Conservation (phyloP, 2,329 filamentous ascomycete genomes). For the Rugonectria rugulosa region DNA sequence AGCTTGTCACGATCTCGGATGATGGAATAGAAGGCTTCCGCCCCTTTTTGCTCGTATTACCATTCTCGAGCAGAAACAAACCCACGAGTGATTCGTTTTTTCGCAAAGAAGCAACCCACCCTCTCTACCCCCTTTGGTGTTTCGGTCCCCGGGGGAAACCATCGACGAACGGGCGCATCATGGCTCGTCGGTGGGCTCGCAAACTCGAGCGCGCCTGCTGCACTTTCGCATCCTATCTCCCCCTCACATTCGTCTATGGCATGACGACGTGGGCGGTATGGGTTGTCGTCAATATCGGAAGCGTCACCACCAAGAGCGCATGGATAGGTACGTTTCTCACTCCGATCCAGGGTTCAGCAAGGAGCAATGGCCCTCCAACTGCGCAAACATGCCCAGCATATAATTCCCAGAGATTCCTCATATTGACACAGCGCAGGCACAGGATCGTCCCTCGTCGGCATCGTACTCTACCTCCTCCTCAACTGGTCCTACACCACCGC, state of each 20-base stretch:
- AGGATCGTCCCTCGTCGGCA: constrained; percentile 66
- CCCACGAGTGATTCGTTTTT: too few species aligned
- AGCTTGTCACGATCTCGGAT: background rate
- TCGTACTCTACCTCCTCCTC: constrained; percentile 78
- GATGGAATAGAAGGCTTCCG: background rate
- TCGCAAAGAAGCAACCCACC: background rate
- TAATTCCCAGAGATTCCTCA: too few species aligned
- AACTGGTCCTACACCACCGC: constrained; percentile 92
- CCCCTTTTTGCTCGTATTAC: background rate
- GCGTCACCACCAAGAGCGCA: constrained; percentile 56
- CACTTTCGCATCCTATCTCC: constrained; percentile 79
- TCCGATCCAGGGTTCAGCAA: too few species aligned
- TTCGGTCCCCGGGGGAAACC: background rate
- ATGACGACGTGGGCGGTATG: constrained; percentile 95
- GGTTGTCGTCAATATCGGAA: constrained; percentile 79
- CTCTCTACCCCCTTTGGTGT: background rate
- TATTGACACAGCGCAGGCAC: constrained; percentile 51
- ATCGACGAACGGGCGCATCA: constrained; percentile 37
- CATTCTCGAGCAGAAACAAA: background rate
- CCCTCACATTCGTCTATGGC: constrained; percentile 87
- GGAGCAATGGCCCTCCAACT: background rate
- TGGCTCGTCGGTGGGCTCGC: constrained; percentile 70
- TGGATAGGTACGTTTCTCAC: constrained; percentile 68
- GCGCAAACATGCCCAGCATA: background rate
- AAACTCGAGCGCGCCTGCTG: constrained; percentile 86